Evolutionary conservation across 768 basidiomycete species (phyloP).

Genomic region (Collybiopsis confluens): DNA sequence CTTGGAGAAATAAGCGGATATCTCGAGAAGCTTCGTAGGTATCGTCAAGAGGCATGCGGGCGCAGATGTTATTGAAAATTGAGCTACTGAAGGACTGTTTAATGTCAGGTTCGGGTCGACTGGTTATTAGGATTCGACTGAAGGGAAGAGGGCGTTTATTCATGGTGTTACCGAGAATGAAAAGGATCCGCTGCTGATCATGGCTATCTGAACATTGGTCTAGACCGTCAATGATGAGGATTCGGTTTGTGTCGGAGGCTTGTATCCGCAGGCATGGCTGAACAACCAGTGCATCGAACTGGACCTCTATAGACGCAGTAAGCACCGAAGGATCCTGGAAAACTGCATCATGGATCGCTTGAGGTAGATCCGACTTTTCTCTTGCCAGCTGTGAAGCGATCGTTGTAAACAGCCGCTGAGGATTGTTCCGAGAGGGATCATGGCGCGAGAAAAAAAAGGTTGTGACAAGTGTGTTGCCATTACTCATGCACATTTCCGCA

Average conservation of each 20-base stretch:
- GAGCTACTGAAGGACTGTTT: not conserved
- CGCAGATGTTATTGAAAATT: not conserved
- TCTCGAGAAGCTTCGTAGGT: not conserved
- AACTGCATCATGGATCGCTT: no score
- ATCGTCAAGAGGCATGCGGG: not conserved
- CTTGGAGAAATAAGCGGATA: not conserved
- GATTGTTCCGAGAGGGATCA: not conserved
- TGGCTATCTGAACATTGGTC: slow-evolving; percentile 18
- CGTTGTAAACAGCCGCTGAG: not conserved
- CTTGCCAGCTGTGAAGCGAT: not conserved
- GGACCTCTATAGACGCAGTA: no score
- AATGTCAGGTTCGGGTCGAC: not conserved
- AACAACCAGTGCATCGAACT: no score
- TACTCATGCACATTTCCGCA: not conserved
- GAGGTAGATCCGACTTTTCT: not conserved
- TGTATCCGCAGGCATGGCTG: no score
- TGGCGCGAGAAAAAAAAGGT: slow-evolving; percentile 7
- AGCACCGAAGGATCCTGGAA: no score
- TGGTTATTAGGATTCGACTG: not conserved
- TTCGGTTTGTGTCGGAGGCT: no score
- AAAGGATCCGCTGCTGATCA: slow-evolving; percentile 1
- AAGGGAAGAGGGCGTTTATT: not conserved
- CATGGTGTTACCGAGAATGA: slow-evolving; percentile 6
- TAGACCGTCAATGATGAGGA: not conserved
- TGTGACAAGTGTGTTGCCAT: not conserved